These are phyloP conservation scores for Breynia disticha DNA, from an alignment of 441 rosid species.

Conservation along the genomic window DNA sequence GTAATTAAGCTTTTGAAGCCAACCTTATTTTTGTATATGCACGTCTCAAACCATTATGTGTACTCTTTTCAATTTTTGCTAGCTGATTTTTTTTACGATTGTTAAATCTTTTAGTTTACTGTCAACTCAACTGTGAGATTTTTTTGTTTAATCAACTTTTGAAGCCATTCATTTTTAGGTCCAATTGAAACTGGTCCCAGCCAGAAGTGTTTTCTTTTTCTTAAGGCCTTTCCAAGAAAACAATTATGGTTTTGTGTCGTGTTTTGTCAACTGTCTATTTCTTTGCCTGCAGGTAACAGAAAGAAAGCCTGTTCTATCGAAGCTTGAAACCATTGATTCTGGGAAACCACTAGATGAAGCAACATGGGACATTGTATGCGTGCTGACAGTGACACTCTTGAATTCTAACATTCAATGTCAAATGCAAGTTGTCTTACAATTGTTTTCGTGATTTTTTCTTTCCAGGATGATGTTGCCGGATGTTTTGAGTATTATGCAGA, in stretches of 20 bases:
- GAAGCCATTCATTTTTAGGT: too few relatives aligned
- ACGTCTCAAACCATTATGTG: too few relatives aligned
- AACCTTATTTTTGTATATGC: too few relatives aligned
- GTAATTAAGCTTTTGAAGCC: too few relatives aligned
- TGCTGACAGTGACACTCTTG: conserved; percentile 13
- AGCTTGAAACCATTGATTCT: conserved; percentile 79
- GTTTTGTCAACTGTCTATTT: conserved; percentile 4
- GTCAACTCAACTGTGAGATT: too few relatives aligned
- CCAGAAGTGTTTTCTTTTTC: not conserved
- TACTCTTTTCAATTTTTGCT: too few relatives aligned
- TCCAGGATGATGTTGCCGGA: conserved; percentile 97
- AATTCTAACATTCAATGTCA: conserved; percentile 1
- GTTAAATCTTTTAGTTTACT: too few relatives aligned
- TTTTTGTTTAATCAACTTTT: too few relatives aligned
- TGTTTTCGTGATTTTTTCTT: conserved; percentile 18
- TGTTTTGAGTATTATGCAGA: conserved; percentile 94
- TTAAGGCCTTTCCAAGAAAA: not conserved
- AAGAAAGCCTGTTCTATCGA: conserved; percentile 65
- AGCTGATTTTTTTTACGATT: too few relatives aligned
- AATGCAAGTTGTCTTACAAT: conserved; percentile 8
- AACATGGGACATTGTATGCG: conserved; percentile 77
- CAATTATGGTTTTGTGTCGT: not conserved
- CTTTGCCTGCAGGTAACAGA: conserved; percentile 51
- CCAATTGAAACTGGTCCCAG: too few relatives aligned
- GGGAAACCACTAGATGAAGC: conserved; percentile 96